A percentile compares a stretch with the other conserved stretches of the same genome.
Evolutionary conservation across 225 moss, liverwort and hornwort genomes (phyloP).

Genomic region (Takakia lepidozioides): DNA sequence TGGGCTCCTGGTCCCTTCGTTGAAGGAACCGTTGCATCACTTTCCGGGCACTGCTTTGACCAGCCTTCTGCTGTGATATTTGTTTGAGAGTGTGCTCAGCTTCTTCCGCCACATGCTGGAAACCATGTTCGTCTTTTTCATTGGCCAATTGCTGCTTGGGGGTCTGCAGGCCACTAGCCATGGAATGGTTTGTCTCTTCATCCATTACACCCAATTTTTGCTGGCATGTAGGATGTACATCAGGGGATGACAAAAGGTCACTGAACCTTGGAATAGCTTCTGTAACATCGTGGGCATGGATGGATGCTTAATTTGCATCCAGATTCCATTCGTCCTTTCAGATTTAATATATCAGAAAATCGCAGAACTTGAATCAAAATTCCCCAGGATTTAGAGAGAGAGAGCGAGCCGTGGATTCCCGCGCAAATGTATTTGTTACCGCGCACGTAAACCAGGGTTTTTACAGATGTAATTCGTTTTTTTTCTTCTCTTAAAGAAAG

Average conservation of each 20-base stretch:
- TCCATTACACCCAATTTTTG: too few species aligned
- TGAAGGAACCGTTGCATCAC: too few species aligned
- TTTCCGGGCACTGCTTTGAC: conserved; percentile 35
- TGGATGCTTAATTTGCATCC: too few species aligned
- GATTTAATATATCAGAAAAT: too few species aligned
- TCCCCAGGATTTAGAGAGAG: too few species aligned
- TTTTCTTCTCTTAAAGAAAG: too few species aligned
- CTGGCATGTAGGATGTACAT: neutral
- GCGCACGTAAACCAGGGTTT: too few species aligned
- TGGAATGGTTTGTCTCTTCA: conserved; percentile 14
- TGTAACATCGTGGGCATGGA: conserved; percentile 41
- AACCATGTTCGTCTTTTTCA: conserved; percentile 13
- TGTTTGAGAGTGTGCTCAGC: conserved; percentile 25
- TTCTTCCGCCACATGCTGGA: conserved; percentile 31
- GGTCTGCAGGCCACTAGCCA: conserved; percentile 23
- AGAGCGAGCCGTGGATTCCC: too few species aligned
- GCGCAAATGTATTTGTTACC: too few species aligned
- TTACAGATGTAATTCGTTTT: too few species aligned
- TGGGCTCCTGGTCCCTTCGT: conserved; percentile 15
- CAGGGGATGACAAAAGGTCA: conserved; percentile 13
- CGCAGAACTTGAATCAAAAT: too few species aligned
- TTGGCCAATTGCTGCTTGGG: conserved; percentile 21
- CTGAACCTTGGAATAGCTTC: conserved; percentile 39
- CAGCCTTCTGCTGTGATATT: conserved; percentile 48
- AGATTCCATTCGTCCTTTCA: too few species aligned